Percentiles rank a stretch among this genome's conserved stretches.
Evolutionary conservation across 805 yeast genomes (phyloP).

Genomic region (Brettanomyces anomalus): DNA sequence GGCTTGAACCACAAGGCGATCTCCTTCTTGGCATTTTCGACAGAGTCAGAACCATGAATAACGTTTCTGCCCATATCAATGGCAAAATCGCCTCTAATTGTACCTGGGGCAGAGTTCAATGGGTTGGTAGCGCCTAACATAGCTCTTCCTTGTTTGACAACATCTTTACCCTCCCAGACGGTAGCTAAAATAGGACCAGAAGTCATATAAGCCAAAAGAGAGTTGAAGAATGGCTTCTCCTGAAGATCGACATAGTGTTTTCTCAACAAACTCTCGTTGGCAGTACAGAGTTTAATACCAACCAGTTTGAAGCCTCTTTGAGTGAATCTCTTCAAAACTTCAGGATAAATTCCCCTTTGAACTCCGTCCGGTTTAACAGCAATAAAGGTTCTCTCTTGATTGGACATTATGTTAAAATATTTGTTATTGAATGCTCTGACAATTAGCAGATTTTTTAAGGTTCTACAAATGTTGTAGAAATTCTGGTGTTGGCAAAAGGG

Average conservation of each 20-base stretch:
- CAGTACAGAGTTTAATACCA: slow-evolving; percentile 83
- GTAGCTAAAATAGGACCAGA: slow-evolving; percentile 99
- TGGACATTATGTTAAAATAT: slow-evolving; percentile 26
- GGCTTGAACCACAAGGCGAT: slow-evolving; percentile 95
- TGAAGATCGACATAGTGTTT: slow-evolving; percentile 94
- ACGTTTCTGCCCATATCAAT: slow-evolving; percentile 99
- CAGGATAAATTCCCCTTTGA: slow-evolving; percentile 94
- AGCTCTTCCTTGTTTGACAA: slow-evolving; percentile 96
- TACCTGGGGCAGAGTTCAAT: slow-evolving; percentile 93
- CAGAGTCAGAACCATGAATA: slow-evolving; percentile 98
- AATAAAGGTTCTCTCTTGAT: slow-evolving; percentile 81
- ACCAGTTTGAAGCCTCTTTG: slow-evolving; percentile 96
- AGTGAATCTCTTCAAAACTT: slow-evolving; percentile 89
- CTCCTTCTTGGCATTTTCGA: slow-evolving; percentile 95
- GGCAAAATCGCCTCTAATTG: slow-evolving; percentile 99
- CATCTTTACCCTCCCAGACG: slow-evolving; percentile 99
- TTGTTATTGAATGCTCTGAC: too few species aligned
- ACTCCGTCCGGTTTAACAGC: slow-evolving; percentile 99
- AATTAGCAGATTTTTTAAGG: too few species aligned
- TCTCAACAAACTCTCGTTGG: slow-evolving; percentile 80
- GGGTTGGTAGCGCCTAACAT: slow-evolving; percentile 99
- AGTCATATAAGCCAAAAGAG: slow-evolving; percentile 89
- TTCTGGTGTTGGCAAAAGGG: too few species aligned
- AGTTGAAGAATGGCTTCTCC: slow-evolving; percentile 96
- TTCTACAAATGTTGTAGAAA: too few species aligned